These are phyloP conservation scores for Podospora bellae-mahoneyi DNA, from an alignment of 495 filamentous ascomycete genomes.

Conservation along the genomic window DNA sequence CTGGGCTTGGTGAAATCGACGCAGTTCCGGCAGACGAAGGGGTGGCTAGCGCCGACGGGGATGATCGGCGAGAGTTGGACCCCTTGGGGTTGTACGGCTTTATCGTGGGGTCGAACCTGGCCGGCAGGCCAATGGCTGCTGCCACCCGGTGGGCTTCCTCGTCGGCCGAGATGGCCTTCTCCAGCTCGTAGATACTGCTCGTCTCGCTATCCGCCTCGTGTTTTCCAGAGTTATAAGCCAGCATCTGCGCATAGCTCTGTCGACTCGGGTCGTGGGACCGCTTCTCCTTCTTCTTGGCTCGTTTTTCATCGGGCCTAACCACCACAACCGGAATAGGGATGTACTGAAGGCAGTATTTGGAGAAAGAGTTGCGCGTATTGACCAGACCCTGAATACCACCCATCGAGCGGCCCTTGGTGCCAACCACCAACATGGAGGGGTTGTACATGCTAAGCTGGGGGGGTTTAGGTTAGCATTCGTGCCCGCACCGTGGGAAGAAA, in stretches of 20 bases:
- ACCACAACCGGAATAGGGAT: slow-evolving; percentile 97
- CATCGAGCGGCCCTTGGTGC: slow-evolving; percentile 81
- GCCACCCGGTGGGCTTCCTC: slow-evolving; percentile 71
- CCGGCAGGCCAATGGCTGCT: slow-evolving; percentile 63
- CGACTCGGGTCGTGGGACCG: slow-evolving; percentile 73
- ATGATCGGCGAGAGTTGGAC: slow-evolving; percentile 28
- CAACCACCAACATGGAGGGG: slow-evolving; percentile 91
- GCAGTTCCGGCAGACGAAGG: slow-evolving; percentile 23
- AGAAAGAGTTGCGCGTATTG: slow-evolving; percentile 76
- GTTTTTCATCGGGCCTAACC: slow-evolving; percentile 84
- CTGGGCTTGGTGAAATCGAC: slow-evolving; percentile 22
- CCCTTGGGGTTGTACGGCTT: slow-evolving; percentile 38
- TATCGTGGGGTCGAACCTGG: slow-evolving; percentile 53
- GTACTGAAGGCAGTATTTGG: slow-evolving; percentile 94
- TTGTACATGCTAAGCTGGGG: slow-evolving; percentile 87
- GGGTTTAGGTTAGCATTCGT: neutral
- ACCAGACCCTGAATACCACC: slow-evolving; percentile 89
- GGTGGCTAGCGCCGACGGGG: slow-evolving; percentile 27
- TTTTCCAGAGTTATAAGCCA: slow-evolving; percentile 61
- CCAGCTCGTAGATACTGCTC: slow-evolving; percentile 46
- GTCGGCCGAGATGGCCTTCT: slow-evolving; percentile 46
- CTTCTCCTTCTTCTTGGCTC: slow-evolving; percentile 88
- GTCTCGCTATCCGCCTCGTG: slow-evolving; percentile 53
- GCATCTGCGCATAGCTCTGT: slow-evolving; percentile 75
- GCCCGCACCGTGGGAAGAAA: neutral